phyloP scores from a whole-genome alignment of 1,139 yeast species.

The Yamadazyma dushanensis region DNA sequence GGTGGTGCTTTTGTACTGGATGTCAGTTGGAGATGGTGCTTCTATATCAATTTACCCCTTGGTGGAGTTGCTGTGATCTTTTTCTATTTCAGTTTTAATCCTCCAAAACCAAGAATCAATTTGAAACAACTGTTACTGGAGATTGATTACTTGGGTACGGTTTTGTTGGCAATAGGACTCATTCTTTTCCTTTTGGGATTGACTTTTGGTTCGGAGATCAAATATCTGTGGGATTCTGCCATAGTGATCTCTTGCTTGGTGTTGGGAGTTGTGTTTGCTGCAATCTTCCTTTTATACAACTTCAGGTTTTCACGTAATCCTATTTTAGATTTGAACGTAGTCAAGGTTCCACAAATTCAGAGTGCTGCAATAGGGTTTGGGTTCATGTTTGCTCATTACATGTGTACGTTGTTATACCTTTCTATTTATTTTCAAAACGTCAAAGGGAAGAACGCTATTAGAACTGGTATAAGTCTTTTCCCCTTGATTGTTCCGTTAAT shows the following conservation, averaged over 20 bases:
- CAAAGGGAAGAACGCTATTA: slow-evolving; percentile 30
- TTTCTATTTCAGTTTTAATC: slow-evolving; percentile 29
- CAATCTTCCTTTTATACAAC: slow-evolving; percentile 26
- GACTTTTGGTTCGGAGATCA: slow-evolving; percentile 42
- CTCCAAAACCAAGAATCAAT: slow-evolving; percentile 28
- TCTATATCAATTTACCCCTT: slow-evolving; percentile 53
- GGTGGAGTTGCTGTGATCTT: slow-evolving; percentile 33
- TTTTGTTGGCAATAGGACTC: slow-evolving; percentile 45
- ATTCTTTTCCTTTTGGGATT: slow-evolving; percentile 42
- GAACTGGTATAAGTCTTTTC: slow-evolving; percentile 38
- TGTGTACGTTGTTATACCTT: slow-evolving; percentile 21
- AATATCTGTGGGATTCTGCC: slow-evolving; percentile 51
- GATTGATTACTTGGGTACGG: slow-evolving; percentile 53
- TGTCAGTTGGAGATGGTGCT: slow-evolving; percentile 75
- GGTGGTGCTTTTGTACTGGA: slow-evolving; percentile 51
- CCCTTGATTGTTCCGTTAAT: slow-evolving; percentile 39
- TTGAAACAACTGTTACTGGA: slow-evolving; percentile 31
- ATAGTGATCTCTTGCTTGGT: slow-evolving; percentile 46
- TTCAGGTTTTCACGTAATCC: slow-evolving; percentile 25
- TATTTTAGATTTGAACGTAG: slow-evolving; percentile 26
- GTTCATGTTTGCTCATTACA: slow-evolving; percentile 21
- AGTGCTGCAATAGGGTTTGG: slow-evolving; percentile 22
- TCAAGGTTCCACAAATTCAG: slow-evolving; percentile 22
- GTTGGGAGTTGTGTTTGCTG: slow-evolving; percentile 37
- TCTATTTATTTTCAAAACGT: slow-evolving; percentile 41